A percentile compares a stretch with the other conserved stretches of the same genome.
Evolutionary conservation across 306 rosid genomes (phyloP).

Genomic region (Vigna angularis): DNA sequence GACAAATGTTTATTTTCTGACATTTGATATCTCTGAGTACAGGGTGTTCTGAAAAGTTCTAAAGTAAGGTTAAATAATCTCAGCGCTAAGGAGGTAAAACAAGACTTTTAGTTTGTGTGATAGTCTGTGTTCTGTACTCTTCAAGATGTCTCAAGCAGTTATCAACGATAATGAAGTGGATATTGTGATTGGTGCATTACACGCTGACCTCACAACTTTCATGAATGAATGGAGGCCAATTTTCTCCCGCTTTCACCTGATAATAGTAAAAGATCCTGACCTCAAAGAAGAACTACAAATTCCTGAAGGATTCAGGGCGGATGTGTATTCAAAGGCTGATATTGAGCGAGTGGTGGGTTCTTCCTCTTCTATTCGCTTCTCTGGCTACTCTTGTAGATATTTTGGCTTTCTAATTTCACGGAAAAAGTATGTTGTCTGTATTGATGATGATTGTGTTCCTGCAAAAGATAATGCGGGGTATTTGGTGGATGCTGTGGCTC

Average conservation of each 20-base stretch:
- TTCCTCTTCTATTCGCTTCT: conserved; percentile 66
- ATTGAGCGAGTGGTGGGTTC: conserved; percentile 76
- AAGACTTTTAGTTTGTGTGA: conserved; percentile 33
- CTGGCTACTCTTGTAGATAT: conserved; percentile 96
- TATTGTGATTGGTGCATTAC: conserved; percentile 87
- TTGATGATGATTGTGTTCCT: conserved; percentile 94
- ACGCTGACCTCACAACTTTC: conserved; percentile 69
- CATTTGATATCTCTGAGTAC: conserved; percentile 42
- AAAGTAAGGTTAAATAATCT: conserved; percentile 43
- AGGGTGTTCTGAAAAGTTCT: conserved; percentile 91
- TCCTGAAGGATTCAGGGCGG: conserved; percentile 74
- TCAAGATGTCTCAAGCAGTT: conserved; percentile 72
- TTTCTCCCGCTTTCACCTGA: conserved; percentile 81
- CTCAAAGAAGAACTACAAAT: conserved; percentile 76
- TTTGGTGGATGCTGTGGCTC: conserved; percentile 71
- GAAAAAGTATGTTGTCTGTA: conserved; percentile 82
- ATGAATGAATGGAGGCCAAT: conserved; percentile 85
- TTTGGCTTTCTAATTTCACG: conserved; percentile 85
- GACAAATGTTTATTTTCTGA: conserved; percentile 41
- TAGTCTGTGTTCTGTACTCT: conserved; percentile 39
- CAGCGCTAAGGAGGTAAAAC: conserved; percentile 40
- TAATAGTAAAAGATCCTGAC: conserved; percentile 87
- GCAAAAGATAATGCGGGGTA: conserved; percentile 70
- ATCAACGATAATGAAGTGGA: conserved; percentile 73
- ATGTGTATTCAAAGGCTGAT: conserved; percentile 71